Percentiles rank a stretch among this genome's conserved stretches.
Evolutionary conservation across 805 yeast species (phyloP).

Genomic region (Metschnikowia continentalis): DNA sequence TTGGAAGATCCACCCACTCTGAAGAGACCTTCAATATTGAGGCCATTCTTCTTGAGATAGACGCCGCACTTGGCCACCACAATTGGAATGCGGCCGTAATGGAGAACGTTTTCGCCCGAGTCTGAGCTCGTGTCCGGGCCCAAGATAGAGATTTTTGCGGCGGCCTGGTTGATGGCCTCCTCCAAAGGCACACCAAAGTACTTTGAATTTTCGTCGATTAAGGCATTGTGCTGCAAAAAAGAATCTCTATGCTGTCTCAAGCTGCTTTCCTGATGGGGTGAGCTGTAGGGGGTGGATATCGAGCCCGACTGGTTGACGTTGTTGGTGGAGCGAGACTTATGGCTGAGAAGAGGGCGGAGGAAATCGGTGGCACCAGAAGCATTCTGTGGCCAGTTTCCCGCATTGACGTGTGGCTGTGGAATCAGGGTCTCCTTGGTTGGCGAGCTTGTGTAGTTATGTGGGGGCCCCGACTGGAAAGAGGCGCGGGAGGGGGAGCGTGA

Average conservation of each 20-base stretch:
- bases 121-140: conserved; percentile 32
- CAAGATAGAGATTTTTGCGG: conserved; percentile 67
- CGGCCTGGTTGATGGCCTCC: conserved; percentile 68
- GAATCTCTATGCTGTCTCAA: conserved; percentile 47
- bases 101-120: conserved; percentile 55
- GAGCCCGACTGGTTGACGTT: conserved; percentile 39
- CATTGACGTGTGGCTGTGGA: conserved; percentile 4
- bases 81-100: conserved; percentile 86
- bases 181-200: conserved; percentile 79
- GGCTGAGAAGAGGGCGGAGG: conserved; percentile 46
- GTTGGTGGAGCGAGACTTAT: conserved; percentile 49
- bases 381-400: conserved; percentile 1
- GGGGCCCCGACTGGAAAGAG: conserved; percentile 12
- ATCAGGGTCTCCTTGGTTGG: conserved; percentile 9
- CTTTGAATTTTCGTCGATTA: conserved; percentile 45
- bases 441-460: conserved; percentile 13
- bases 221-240: conserved; percentile 42
- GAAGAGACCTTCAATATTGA: conserved; percentile 85
- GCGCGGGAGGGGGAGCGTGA: conserved; percentile 19
- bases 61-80: conserved; percentile 96
- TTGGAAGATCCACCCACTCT: conserved; percentile 89
- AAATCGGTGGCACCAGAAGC: conserved; percentile 19
- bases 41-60: conserved; percentile 70
- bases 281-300: conserved; percentile 27
- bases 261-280: conserved; percentile 13